Base-by-base conservation (phyloP, 2,329 filamentous ascomycete species). In the Fusarium papillatum region DNA sequence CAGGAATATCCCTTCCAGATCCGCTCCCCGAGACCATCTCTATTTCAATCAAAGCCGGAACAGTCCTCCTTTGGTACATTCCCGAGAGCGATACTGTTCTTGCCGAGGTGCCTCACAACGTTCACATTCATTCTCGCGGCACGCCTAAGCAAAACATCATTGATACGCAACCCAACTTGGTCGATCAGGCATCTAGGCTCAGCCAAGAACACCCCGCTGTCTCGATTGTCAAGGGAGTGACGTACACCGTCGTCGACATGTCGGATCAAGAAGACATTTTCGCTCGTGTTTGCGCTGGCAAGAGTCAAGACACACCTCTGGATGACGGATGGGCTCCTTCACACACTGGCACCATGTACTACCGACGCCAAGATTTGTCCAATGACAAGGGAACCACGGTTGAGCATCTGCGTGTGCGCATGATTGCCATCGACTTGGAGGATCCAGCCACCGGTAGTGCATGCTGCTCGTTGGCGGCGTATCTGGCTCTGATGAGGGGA, bases 341-440 rank as follows among this genome's bases (percentile, higher is more conserved):
- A 2, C 66, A 70, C 34, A 39, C 41, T 8, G 70, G 70, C 10
- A 64, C 50, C 34, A 73, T 73, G 70, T 73, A 70, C 48, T 73
- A 70, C 50, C 48, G 48, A 19, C 26, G 53, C 16, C 10, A 38
- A n/a, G 50, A 17, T 2, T 19, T 53, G 1, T 55, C 39, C 16
- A 48, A 16, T 14, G 31, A 67, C 7, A 31, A 46, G 1, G 55
- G 46, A 16, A 46, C 29, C 10, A 63, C 41, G 5, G 26, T 68
- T 9, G 61, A 53, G 53, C n/a, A 61, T 19, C 68, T 73, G 16
- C 71, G 65, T 10, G 71, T 73, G 9, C 64, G 71, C 11, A 73
- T 73, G 71, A 71, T 73, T 53, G 71, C 71, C n/a, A 73, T 73
- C 46, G 64, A 71, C 43, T 46, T 73, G 6, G 71, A 71, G 62